Base-by-base conservation (phyloP, 148 eudicot genomes). In the Salicornia ramosissima region DNA sequence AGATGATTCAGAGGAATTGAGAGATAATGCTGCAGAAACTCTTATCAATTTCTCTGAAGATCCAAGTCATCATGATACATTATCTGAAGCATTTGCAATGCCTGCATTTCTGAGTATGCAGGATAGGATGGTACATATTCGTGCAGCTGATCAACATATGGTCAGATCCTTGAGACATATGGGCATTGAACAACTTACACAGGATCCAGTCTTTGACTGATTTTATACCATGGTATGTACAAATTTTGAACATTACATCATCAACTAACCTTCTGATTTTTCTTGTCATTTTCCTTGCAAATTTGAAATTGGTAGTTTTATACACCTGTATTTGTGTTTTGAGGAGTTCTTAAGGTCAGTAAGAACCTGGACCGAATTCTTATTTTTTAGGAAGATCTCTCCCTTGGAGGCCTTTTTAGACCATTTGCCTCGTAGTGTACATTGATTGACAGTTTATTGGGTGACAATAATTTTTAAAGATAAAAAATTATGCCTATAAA, bases 1-100 rank as follows among this genome's bases (percentile, higher is more conserved):
- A 33, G 83, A 70, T 68, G 89, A 83, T 73, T 79, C 82, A 9
- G 90, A 80, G 68, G 90, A 79, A 66, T 46, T 79, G 52, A 81
- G 77, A 59, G 87, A 86, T 58, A 81, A 81, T 78, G 87, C 83
- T 65, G 85, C 83, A 2, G 87, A 84, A 51, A 76, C 87, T 14
- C 81, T 86, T 2, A 72, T 80, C 34, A 80, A 79, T 39, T 80
- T 83, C 54, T 78, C 81, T 9, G 75, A 76, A 58, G 84, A 86
- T 67, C 84, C 80, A 6, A 77, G 61, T 12, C 34, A 78, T 30
- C 69, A 64, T 39, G 87, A 82, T 55, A 79, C 73, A 64, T 55
- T 82, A 47, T 73, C 84, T 0, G 51, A 53, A 65, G 80, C 68
- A 24, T 71, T 83, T 34, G 68, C 69, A 64, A 51, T 70, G 49